Base-by-base conservation (phyloP, 306 rosid species). In the Dryas octopetala region DNA sequence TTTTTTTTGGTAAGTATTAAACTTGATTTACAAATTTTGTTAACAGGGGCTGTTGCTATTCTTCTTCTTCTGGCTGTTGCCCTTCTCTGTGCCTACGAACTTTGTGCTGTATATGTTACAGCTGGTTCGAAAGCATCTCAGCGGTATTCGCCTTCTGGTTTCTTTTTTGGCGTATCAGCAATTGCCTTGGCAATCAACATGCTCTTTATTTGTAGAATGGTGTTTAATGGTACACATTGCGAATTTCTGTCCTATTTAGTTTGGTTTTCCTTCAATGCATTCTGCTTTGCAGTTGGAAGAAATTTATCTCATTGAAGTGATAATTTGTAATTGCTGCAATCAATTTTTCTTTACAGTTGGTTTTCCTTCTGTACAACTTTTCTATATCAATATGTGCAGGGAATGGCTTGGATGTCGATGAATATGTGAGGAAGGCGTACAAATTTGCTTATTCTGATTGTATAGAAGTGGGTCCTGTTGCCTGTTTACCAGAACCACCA, bases 121-220 rank as follows among this genome's bases (percentile, higher is more conserved):
- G 91, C 99, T 67, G 97, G 99, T 63, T 88, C 98, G 71, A 91
- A 86, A 63, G 99, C 93, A 70, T 92, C 99, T 80, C 98, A 96
- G 83, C 96, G 88, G 61, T 96, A 96, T 86, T 96, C 98, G 16
- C 97, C 99, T 65, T 96, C 99, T 66, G 99, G 99, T 85, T 96
- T 96, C 97, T 96, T 96, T 87, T 96, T 96, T 84, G 99, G 99
- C 65, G 97, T 96, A 79, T 96, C 99, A 67, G 99, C 99, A 83
- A 88, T 96, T 86, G 97, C 99, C 83, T 86, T 96, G 79, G 99
- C 99, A 13, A 92, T 96, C 88, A 96, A 96, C 96, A 96, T 96
- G 99, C 92, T 96, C 82, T 92, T 96, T 80, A 96, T 96, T 74
- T 96, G 98, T 86, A 87, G 99, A 75, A 96, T 96, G 96, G 92